Percentiles rank a stretch among this genome's conserved stretches.
phyloP scores from a whole-genome alignment of 1,284 basidiomycete species.

The Phaffia rhodozyma region DNA sequence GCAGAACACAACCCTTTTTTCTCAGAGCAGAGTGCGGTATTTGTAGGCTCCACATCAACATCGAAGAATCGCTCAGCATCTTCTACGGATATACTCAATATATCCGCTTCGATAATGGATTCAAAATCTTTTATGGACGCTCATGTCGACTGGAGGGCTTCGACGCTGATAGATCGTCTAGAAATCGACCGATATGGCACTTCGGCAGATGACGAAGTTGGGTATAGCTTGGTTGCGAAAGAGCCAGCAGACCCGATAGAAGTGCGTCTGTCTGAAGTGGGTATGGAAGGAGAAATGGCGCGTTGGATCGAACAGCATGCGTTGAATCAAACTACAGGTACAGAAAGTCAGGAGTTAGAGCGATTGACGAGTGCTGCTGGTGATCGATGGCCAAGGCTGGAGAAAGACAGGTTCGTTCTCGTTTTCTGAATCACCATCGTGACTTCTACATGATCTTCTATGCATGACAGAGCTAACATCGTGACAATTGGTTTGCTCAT shows the following conservation, averaged over 20 bases:
- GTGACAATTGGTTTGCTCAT: neutral
- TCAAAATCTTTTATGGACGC: constrained; percentile 42
- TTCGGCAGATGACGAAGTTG: constrained; percentile 49
- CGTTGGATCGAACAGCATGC: constrained; percentile 17
- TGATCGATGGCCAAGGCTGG: constrained; percentile 19
- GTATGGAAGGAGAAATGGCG: constrained; percentile 17
- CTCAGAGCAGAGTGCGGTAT: too few relatives aligned
- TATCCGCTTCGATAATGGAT: constrained; percentile 21
- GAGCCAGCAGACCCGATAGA: constrained; percentile 27
- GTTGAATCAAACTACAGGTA: neutral
- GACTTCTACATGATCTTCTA: neutral
- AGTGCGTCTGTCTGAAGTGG: constrained; percentile 31
- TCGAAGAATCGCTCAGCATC: neutral
- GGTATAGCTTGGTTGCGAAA: constrained; percentile 42
- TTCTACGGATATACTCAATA: neutral
- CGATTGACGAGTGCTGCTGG: too few relatives aligned
- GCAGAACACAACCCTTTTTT: too few relatives aligned
- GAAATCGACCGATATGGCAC: constrained; percentile 34
- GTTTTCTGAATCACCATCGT: neutral
- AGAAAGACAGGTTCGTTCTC: neutral
- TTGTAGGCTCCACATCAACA: too few relatives aligned
- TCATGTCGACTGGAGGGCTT: constrained; percentile 36
- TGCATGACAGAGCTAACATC: neutral
- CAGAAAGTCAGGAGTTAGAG: too few relatives aligned
- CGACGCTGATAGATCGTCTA: constrained; percentile 34